Evolutionary conservation across 768 basidiomycete genomes (phyloP), one percentile per base, ranked within the genome.

Genomic region (Phanerochaete sordida): DNA sequence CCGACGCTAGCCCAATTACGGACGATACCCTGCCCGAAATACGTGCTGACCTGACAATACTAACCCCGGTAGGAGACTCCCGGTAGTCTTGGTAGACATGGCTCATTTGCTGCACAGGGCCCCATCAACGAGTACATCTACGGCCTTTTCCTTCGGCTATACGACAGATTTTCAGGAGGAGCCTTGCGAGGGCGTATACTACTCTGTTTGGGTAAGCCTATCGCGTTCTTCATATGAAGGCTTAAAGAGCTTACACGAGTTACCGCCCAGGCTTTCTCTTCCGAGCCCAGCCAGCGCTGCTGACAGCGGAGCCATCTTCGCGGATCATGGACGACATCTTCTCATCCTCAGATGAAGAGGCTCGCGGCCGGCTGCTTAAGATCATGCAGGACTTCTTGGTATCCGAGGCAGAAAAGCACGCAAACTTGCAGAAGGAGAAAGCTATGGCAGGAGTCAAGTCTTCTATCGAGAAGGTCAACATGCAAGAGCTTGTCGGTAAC

Each of bases 401-500:
- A 21, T 88, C 91, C 0, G 92, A 97, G 72, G 84, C 91, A 2
- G 77, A 82, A 43, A 97, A 94, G 70, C 86, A 91, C 69, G 75
- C 84, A 1, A 82, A 81, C 12, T 83, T 86, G 60, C 85, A 87
- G 69, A 92, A 91, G 74, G 84, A 87, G 69, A 92, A 91, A 74
- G 65, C 46, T 51, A 35, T 53, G 43, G 61, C 81, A 75, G 83
- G 69, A 72, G 61, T 69, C 31, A 85, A 83, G 60, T 73, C 72
- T n/a, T 45, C 57, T 4, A 78, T 77, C 12, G 64, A 73, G 7
- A 78, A 84, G 24, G 85, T 98, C 54, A 85, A 95, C 66, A 95
- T 99, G 87, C 89, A 90, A 0, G 93, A 97, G 67, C 79, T 99
- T 9, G 90, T 98, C 3, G 97, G 97, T 0, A 95, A 96, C 66